phyloP scores from a whole-genome alignment of 164 flowering plant genomes.

The Echeveria elegans region DNA sequence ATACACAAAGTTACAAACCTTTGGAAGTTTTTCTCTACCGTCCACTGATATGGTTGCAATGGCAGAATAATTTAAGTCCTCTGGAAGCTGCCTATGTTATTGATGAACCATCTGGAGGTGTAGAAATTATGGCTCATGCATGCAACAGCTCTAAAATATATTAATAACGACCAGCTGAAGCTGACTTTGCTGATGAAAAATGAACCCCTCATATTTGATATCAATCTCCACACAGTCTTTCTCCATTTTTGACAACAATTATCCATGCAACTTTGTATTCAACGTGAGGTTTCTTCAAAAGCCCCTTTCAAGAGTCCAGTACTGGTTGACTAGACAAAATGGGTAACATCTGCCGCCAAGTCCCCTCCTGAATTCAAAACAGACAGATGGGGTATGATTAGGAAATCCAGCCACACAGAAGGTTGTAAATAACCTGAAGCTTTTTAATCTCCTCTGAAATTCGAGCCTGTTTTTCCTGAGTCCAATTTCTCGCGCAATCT shows the following conservation, averaged over 20 bases:
- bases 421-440: conserved; percentile 46
- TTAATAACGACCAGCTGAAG: conserved; percentile 58
- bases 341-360: conserved; percentile 62
- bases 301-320: conserved; percentile 64
- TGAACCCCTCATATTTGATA: conserved; percentile 95
- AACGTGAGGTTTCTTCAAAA: conserved; percentile 89
- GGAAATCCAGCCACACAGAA: neutral
- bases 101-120: conserved; percentile 55
- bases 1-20: conserved; percentile 33
- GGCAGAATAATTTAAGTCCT: conserved; percentile 70
- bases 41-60: conserved; percentile 78
- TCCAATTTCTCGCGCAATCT: conserved; percentile 81
- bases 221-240: conserved; percentile 89
- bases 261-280: conserved; percentile 79
- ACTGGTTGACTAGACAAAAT: conserved; percentile 77
- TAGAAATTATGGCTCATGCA: neutral
- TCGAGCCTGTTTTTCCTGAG: conserved; percentile 72
- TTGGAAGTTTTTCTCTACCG: conserved; percentile 89
- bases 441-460: conserved; percentile 61
- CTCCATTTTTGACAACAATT: conserved; percentile 53
- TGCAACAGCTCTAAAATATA: neutral
- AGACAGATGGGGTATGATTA: neutral
- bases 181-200: conserved; percentile 69
- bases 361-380: conserved; percentile 56
- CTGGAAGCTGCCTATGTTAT: conserved; percentile 76